Conservation (phyloP, 768 basidiomycete species). For the Leccinum aurantiacum region DNA sequence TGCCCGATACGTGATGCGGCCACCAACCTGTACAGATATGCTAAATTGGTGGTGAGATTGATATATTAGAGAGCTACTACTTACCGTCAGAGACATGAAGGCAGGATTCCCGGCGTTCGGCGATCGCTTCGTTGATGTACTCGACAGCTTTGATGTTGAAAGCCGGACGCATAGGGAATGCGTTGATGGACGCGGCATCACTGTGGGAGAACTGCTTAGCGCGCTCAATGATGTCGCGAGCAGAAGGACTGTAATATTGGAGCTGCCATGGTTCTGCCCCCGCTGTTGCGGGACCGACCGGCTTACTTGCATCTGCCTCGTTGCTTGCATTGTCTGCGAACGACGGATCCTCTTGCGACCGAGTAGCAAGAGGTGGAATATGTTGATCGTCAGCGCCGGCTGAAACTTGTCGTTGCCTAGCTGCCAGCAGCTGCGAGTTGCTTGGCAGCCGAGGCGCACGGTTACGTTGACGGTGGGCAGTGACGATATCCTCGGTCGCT, state of each 20-base stretch:
- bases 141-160: conserved; percentile 3
- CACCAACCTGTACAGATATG: too few relatives aligned
- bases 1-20: not conserved
- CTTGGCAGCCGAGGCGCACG: not conserved
- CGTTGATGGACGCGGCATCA: not conserved
- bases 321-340: not conserved
- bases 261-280: conserved; percentile 4
- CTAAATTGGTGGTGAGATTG: too few relatives aligned
- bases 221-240: conserved; percentile 1
- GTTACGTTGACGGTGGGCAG: not conserved
- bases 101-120: not conserved
- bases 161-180: not conserved
- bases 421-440: not conserved
- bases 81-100: not conserved
- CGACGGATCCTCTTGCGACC: not conserved
- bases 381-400: not conserved
- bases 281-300: not conserved
- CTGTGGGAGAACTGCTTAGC: conserved; percentile 5
- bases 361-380: not conserved
- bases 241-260: not conserved
- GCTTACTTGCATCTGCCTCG: not conserved
- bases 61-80: too few relatives aligned
- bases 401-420: not conserved
- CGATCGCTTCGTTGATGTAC: conserved; percentile 4
- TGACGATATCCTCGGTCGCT: not conserved